Evolutionary conservation across 805 yeast genomes (phyloP), one percentile per base, ranked within the genome.

Genomic region (Yamadazyma ubonensis): DNA sequence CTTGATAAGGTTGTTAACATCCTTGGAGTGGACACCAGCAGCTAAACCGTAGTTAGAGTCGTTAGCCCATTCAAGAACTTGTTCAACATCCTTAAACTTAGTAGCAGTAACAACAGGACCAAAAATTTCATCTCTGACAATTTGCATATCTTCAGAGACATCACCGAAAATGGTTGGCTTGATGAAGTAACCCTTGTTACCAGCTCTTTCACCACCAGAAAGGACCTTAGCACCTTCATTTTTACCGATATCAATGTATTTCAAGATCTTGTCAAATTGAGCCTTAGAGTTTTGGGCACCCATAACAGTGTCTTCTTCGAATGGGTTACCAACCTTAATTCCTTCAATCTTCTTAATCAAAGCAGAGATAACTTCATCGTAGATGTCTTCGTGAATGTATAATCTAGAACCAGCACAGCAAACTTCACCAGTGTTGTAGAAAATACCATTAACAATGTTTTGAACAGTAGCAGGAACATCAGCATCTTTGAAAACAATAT

Each of bases 401-500:
- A 89, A 70, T 67, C 98, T 81, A 41, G 96, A 88, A 50, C 96
- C 95, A 26, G 96, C 97, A 58, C 89, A 84, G 70, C 98, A 90
- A 43, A 87, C 90, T 71, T 91, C 96, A 68, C 98, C 98, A 58
- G 90, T 82, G 75, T 90, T 90, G 77, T 78, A 87, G 75, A 83
- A 87, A 58, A 90, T 89, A 64, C 96, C 96, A 42, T 75, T 61
- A 43, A 85, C 75, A 51, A 88, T 81, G 74, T 81, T 78, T 52
- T 82, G 74, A 37, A 86, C 83, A 37, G 96, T 86, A 56, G 74
- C 72, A 41, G 83, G 80, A 44, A 90, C 60, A 62, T 90, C 80
- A 41, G 91, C 90, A 59, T 90, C 97, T 57, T 83, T 81, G 59
- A 85, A 88, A 36, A 90, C 82, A 52, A 90, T 80, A 65, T 85